These are phyloP conservation scores for Besnoitia besnoiti DNA, from an alignment of 169 alveolate genomes.

Conservation along the genomic window DNA sequence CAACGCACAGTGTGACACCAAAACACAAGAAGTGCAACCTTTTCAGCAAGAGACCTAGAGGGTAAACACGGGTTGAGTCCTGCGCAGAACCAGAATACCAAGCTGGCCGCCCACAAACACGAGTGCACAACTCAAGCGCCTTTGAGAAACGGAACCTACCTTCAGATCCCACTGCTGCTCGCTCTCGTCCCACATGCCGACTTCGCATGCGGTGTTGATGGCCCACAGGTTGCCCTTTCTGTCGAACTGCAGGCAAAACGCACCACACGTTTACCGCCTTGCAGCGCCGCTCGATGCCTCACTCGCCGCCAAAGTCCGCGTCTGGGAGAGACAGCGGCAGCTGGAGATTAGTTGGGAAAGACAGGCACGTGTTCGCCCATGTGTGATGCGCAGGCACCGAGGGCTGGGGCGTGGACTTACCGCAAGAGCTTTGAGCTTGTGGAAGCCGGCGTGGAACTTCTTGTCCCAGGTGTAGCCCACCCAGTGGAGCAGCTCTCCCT, in stretches of 20 bases:
- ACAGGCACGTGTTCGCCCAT: too few relatives aligned
- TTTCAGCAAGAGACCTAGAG: neutral
- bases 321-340: too few relatives aligned
- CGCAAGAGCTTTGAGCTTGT: constrained; percentile 48
- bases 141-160: neutral
- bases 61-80: too few relatives aligned
- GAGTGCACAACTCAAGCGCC: neutral
- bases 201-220: constrained; percentile 54
- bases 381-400: too few relatives aligned
- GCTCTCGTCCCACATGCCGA: constrained; percentile 58
- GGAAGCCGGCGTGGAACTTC: constrained; percentile 56
- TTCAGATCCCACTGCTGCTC: constrained; percentile 60
- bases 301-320: too few relatives aligned
- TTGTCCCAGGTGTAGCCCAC: constrained; percentile 55
- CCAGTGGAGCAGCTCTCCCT: constrained; percentile 68
- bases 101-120: neutral
- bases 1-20: neutral
- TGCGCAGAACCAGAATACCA: too few relatives aligned
- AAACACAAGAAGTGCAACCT: neutral
- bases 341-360: too few relatives aligned
- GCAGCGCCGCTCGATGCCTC: too few relatives aligned
- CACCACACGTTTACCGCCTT: too few relatives aligned
- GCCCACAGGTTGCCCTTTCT: constrained; percentile 63
- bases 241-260: constrained; percentile 43
- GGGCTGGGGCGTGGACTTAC: too few relatives aligned